Percentiles rank a stretch among this genome's conserved stretches.
phyloP scores from a whole-genome alignment of 805 yeast genomes.

The Candida nonsorbophila region DNA sequence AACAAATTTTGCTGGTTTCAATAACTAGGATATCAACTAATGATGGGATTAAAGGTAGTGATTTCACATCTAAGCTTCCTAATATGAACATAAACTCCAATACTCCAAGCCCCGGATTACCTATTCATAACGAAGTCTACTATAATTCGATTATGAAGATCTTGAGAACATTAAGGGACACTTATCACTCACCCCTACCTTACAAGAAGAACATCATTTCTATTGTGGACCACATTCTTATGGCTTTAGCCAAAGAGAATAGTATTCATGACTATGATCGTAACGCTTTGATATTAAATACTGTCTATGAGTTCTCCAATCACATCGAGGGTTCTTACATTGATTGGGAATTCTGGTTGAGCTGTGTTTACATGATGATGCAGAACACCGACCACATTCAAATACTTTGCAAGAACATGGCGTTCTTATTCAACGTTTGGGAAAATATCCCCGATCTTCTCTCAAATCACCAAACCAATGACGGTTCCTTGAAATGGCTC shows the following conservation, averaged over 20 bases:
- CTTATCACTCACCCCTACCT: slow-evolving; percentile 14
- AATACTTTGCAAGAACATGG: slow-evolving; percentile 56
- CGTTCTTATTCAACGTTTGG: slow-evolving; percentile 73
- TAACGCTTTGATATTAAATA: slow-evolving; percentile 35
- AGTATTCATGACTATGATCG: slow-evolving; percentile 33
- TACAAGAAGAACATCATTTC: slow-evolving; percentile 1
- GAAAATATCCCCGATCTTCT: slow-evolving; percentile 51
- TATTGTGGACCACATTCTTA: slow-evolving; percentile 29
- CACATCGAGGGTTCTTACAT: slow-evolving; percentile 30
- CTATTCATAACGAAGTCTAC: slow-evolving; percentile 26
- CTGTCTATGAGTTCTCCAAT: slow-evolving; percentile 34
- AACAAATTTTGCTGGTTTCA: slow-evolving; percentile 35
- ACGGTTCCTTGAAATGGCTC: slow-evolving; percentile 32
- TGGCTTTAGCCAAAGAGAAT: slow-evolving; percentile 27
- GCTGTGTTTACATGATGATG: slow-evolving; percentile 55
- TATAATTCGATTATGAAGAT: slow-evolving; percentile 36
- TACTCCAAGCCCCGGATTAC: slow-evolving; percentile 2
- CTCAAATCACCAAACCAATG: slow-evolving; percentile 7
- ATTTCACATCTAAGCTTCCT: neutral
- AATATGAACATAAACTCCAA: slow-evolving; percentile 2
- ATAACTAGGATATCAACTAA: slow-evolving; percentile 17
- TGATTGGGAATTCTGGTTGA: slow-evolving; percentile 77
- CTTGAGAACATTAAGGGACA: slow-evolving; percentile 33
- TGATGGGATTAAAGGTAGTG: slow-evolving; percentile 4
- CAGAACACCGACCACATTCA: slow-evolving; percentile 53